These are phyloP conservation scores for Serendipita sp. DNA, from an alignment of 768 basidiomycete species.

Conservation along the genomic window DNA sequence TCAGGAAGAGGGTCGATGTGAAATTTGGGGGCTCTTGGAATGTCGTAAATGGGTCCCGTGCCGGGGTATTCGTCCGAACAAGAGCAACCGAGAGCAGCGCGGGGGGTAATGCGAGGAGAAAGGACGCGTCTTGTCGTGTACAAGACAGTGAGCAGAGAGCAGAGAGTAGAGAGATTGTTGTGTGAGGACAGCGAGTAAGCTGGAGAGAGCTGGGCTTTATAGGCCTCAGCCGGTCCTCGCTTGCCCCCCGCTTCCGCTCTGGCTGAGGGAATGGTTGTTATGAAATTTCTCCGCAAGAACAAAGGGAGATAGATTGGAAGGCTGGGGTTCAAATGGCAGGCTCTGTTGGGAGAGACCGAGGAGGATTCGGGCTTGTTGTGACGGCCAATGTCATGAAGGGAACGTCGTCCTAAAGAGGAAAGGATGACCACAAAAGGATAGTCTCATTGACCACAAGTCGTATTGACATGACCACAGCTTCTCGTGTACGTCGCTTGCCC, in stretches of 20 bases:
- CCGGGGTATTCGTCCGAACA: background rate
- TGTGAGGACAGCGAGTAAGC: no score
- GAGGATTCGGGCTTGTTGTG: background rate
- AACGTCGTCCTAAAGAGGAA: conserved; percentile 3
- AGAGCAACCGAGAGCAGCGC: background rate
- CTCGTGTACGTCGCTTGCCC: background rate
- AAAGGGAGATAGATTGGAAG: background rate
- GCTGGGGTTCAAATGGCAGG: background rate
- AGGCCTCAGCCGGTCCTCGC: no score
- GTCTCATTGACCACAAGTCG: background rate
- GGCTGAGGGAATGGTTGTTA: no score
- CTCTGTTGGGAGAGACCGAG: background rate
- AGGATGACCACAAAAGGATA: background rate
- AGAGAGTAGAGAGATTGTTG: no score
- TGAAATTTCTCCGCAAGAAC: background rate
- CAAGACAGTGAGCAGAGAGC: no score
- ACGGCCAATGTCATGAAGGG: background rate
- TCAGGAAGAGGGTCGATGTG: conserved; percentile 3
- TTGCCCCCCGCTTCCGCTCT: no score
- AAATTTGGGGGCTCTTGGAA: background rate
- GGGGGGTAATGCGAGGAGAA: background rate
- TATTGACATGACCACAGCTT: background rate
- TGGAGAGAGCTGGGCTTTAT: no score
- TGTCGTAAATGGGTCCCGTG: conserved; percentile 1
- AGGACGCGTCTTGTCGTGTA: background rate